Evolutionary conservation across 176 grass and related monocot species (phyloP).

Genomic region (Oryza australiensis): DNA sequence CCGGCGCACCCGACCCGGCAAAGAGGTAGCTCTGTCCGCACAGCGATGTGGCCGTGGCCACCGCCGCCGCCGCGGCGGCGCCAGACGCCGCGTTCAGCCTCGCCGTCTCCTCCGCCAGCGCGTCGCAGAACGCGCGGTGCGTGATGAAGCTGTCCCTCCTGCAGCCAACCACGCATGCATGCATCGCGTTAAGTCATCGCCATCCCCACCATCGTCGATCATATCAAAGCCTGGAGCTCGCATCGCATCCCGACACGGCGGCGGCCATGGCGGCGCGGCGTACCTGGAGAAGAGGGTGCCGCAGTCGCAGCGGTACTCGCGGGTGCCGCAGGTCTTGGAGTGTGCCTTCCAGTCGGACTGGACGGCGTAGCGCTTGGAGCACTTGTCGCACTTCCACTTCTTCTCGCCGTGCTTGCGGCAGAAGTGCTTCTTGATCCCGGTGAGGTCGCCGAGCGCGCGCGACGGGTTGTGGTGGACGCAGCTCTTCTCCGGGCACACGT

Average conservation of each 20-base stretch:
- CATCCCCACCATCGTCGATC: background rate
- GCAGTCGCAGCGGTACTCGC: constrained; percentile 93
- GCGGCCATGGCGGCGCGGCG: background rate
- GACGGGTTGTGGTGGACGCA: constrained; percentile 91
- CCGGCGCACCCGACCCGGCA: background rate
- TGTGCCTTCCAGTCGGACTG: constrained; percentile 99
- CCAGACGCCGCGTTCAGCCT: constrained; percentile 51
- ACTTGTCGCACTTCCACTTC: constrained; percentile 99
- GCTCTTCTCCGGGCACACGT: constrained; percentile 83
- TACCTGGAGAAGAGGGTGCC: constrained; percentile 82
- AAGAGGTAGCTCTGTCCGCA: constrained; percentile 42
- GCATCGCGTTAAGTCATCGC: background rate
- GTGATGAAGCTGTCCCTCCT: constrained; percentile 93
- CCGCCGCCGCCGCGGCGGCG: background rate
- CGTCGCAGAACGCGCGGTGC: constrained; percentile 89
- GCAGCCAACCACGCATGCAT: background rate
- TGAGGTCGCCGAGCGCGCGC: constrained; percentile 83
- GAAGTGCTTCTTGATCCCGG: constrained; percentile 98
- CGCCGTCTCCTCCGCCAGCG: constrained; percentile 75
- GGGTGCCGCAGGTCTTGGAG: constrained; percentile 83
- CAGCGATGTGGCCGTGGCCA: constrained; percentile 8
- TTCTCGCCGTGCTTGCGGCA: constrained; percentile 99
- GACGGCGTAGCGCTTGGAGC: constrained; percentile 81
- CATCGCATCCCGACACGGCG: too few species aligned
- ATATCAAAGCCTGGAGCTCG: background rate